A percentile compares a stretch with the other conserved stretches of the same genome.
Evolutionary conservation across 2,329 filamentous ascomycete species (phyloP).

Genomic region (Claviceps arundinis): DNA sequence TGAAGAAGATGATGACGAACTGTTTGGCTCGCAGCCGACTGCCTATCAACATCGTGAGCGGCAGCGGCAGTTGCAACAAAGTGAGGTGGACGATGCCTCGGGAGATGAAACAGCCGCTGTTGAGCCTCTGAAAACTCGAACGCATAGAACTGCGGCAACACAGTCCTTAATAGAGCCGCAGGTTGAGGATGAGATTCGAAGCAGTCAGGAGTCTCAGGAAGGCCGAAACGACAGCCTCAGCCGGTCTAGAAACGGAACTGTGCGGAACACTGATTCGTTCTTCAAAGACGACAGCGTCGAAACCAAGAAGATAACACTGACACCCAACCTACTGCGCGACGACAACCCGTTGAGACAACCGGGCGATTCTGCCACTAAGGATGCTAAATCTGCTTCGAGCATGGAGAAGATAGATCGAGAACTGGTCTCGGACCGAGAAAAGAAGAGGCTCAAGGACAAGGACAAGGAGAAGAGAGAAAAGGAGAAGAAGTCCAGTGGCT

Average conservation of each 20-base stretch:
- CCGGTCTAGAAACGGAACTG: constrained; percentile 70
- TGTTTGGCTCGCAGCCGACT: constrained; percentile 22
- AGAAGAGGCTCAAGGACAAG: constrained; percentile 60
- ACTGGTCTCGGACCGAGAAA: constrained; percentile 53
- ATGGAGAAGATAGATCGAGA: constrained; percentile 53
- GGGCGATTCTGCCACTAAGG: constrained; percentile 28
- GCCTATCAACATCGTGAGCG: constrained; percentile 18
- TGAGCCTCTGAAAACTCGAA: constrained; percentile 38
- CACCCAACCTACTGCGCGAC: constrained; percentile 80
- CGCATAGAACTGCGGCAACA: constrained; percentile 21
- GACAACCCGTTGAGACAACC: constrained; percentile 50
- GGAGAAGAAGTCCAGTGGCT: constrained; percentile 43
- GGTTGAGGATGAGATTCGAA: constrained; percentile 25
- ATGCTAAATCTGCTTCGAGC: constrained; percentile 46
- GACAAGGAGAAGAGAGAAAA: constrained; percentile 68
- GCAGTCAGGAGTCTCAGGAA: constrained; percentile 56
- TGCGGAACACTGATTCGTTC: constrained; percentile 90
- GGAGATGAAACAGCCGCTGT: constrained; percentile 42
- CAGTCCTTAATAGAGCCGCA: constrained; percentile 16
- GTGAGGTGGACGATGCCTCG: constrained; percentile 16
- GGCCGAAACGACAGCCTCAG: constrained; percentile 36
- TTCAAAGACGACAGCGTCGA: constrained; percentile 93
- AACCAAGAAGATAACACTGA: constrained; percentile 94
- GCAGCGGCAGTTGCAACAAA: constrained; percentile 15
- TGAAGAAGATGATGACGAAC: constrained; percentile 42